These are phyloP conservation scores for Penicillium lividum DNA, from an alignment of 495 filamentous ascomycete genomes.

Conservation along the genomic window DNA sequence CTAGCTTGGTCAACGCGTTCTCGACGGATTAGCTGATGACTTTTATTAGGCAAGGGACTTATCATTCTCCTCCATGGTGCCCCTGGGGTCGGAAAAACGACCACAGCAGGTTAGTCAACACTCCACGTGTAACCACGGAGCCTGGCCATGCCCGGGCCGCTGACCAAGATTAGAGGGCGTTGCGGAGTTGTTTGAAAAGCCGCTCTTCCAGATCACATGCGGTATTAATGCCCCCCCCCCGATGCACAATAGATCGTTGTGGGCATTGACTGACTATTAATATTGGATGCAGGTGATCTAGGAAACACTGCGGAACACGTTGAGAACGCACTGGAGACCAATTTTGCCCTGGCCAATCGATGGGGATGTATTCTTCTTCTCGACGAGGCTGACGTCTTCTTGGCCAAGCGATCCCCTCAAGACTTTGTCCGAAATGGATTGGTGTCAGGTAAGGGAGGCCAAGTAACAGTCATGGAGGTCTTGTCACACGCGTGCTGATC, in stretches of 20 bases:
- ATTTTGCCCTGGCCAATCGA: constrained; percentile 39
- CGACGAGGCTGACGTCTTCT: constrained; percentile 51
- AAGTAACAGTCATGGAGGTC: neutral
- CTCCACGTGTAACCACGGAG: too few relatives aligned
- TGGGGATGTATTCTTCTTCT: constrained; percentile 51
- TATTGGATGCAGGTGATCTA: constrained; percentile 20
- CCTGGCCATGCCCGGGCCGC: too few relatives aligned
- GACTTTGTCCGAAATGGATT: constrained; percentile 50
- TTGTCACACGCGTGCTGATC: too few relatives aligned
- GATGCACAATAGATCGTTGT: too few relatives aligned
- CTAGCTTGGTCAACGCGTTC: too few relatives aligned
- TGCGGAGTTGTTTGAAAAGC: constrained; percentile 18
- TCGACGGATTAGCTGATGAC: too few relatives aligned
- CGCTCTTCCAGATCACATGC: constrained; percentile 29
- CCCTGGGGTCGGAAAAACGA: constrained; percentile 44
- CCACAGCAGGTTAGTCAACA: constrained; percentile 21
- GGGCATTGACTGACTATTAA: too few relatives aligned
- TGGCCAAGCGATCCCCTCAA: constrained; percentile 34
- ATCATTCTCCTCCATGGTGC: constrained; percentile 51
- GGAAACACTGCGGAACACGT: constrained; percentile 35
- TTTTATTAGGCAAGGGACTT: constrained; percentile 44
- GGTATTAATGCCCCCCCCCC: neutral
- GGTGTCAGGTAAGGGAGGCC: constrained; percentile 38
- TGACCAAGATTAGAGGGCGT: constrained; percentile 16
- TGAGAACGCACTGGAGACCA: constrained; percentile 36